A percentile compares a stretch with the other conserved stretches of the same genome.
These are phyloP conservation scores for Alternaria brassicicola DNA, from an alignment of 2,329 filamentous ascomycete genomes.

Conservation along the genomic window DNA sequence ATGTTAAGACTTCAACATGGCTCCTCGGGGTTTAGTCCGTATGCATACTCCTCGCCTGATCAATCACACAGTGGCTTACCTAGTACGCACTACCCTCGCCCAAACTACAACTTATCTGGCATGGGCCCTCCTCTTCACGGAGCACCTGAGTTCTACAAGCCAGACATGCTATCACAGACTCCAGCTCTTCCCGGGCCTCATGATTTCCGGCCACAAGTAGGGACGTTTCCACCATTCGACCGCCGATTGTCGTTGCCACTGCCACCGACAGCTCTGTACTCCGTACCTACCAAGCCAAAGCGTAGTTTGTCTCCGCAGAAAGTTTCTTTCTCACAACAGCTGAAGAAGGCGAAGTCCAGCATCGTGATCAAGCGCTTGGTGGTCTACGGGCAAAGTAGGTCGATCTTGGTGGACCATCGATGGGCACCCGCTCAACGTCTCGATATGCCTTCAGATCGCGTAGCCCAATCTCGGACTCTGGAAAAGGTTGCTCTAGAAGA, in stretches of 20 bases:
- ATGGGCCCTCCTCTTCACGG: background rate
- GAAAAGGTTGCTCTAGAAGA: background rate
- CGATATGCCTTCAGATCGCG: background rate
- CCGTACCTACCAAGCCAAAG: slow-evolving; percentile 24
- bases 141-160: background rate
- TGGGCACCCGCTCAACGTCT: slow-evolving; percentile 24
- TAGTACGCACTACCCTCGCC: slow-evolving; percentile 1
- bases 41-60: background rate
- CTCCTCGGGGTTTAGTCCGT: background rate
- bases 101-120: background rate
- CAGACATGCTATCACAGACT: background rate
- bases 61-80: background rate
- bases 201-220: background rate
- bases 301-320: slow-evolving; percentile 9
- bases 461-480: background rate
- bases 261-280: slow-evolving; percentile 30
- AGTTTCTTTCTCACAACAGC: background rate
- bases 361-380: slow-evolving; percentile 23
- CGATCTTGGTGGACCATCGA: slow-evolving; percentile 26
- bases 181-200: background rate
- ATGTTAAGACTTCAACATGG: too few species aligned
- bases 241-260: slow-evolving; percentile 3
- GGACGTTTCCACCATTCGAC: background rate
- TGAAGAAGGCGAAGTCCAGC: background rate
- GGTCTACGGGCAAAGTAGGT: slow-evolving; percentile 21